Base-by-base conservation (phyloP, 225 moss, liverwort and hornwort species). In the Marchantia polymorpha region DNA sequence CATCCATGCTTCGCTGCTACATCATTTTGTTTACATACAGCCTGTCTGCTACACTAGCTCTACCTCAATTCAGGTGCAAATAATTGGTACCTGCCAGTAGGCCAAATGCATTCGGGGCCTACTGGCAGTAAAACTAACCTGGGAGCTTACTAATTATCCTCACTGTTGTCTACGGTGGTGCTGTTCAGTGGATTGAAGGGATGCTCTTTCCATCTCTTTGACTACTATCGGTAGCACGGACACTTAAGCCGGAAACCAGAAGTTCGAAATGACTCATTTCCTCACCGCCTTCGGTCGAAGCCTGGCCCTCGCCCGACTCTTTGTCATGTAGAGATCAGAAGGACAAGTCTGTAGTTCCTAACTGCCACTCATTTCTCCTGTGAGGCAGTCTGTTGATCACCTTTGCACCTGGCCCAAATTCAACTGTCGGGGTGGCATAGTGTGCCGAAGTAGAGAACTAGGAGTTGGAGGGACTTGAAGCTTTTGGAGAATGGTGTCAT, bases 401-500 rank as follows among this genome's bases (percentile, higher is more conserved):
- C 66, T 78, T 50, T 65, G 66, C 64, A 19, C 50, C 50, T 58
- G 65, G 26, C 53, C 6, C 12, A 10, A 66, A 69, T 78, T 78
- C 52, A n/a, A 13, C 46, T 25, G 56, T 71, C 13, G 64, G 50
- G 50, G 50, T 64, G 15, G 63, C 63, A 48, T 49, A 61, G 48
- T 64, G 60, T 59, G 50, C 30, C 15, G 46, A 75, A 75, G 74
- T 58, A 75, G 77, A 65, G 64, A 13, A 63, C 12, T 48, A 14
- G 64, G 63, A 64, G 50, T 49, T 77, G 77, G 23, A 60, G 58
- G 9, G 59, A 76, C 25, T 69, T 52, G 54, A 56, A 22, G 71
- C 47, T 71, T 22, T 55, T 56, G 74, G 56, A 77, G 78, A 75
- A 87, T 84, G 87, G 82, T 82, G 77, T 84, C 81, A 25, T 82